Evolutionary conservation across 768 basidiomycete species (phyloP), one percentile per base, ranked within the genome.

Genomic region (Cubamyces lactineus): DNA sequence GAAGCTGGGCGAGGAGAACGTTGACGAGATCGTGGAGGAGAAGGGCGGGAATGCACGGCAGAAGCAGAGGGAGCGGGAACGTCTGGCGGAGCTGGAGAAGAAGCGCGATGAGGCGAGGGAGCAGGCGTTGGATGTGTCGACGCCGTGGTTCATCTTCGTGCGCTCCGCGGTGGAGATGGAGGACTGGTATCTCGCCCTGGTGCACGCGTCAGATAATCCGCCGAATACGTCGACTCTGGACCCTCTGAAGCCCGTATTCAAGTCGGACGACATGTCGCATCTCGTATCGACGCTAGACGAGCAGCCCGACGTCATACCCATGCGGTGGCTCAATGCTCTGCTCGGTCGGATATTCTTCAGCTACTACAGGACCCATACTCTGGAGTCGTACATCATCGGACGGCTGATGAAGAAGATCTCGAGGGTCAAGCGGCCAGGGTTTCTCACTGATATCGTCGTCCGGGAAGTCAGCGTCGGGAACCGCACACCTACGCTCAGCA

Each of bases 301-400:
- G 67, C 92, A 94, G 71, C 92, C 97, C 2, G 96, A 99, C 72
- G 90, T 95, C 63, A 95, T 98, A 61, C 96, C 95, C 2, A 94
- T 95, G 85, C 89, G 96, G 4, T 99, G 97, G 97, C 78, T 98
- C 50, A 99, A 99, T 70, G 97, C 94, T 0, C 78, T 98, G 57
- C 76, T 98, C 62, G 97, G 96, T 3, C 88, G 97, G 19, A 71
- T 98, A 13, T 98, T 98, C 79, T 92, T 96, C 77, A 89, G 89
- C 66, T 86, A 91, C 71, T 96, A 97, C 77, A 86, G 86, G 57
- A 99, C 96, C 0, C 83, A 88, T 53, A 77, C 77, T 28, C 79
- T 98, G 57, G 96, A 98, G 72, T 79, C 86, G 24, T 89, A 87
- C 71, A 93, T 98, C 76, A 91, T 96, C 66, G 82, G 83, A 42